These are phyloP conservation scores for Ramularia endophylla DNA, from an alignment of 2,329 filamentous ascomycete species.

Conservation along the genomic window DNA sequence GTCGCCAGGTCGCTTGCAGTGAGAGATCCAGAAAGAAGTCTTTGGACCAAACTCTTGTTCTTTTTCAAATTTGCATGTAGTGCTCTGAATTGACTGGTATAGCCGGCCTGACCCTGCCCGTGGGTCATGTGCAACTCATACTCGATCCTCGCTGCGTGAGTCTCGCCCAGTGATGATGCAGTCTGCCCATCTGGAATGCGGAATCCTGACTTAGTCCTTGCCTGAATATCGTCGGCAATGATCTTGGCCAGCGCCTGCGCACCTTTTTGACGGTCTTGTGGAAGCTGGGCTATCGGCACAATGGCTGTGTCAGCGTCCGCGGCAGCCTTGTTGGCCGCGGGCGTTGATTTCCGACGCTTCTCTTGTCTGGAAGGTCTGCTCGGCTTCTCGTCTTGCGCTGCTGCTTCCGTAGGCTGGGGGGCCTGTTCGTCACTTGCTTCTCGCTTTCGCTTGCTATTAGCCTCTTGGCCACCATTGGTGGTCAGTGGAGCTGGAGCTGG, in stretches of 20 bases:
- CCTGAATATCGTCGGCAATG: conserved; percentile 59
- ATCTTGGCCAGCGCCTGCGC: conserved; percentile 67
- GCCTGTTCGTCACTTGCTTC: conserved; percentile 18
- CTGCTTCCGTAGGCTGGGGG: conserved; percentile 8
- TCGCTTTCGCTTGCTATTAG: conserved; percentile 30
- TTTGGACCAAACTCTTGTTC: conserved; percentile 71
- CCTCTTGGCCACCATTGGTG: conserved; percentile 11
- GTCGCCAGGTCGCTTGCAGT: conserved; percentile 71
- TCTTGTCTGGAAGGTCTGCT: conserved; percentile 21
- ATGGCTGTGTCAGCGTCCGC: conserved; percentile 29
- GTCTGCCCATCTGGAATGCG: conserved; percentile 58
- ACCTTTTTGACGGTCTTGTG: conserved; percentile 62
- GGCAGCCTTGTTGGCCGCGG: conserved; percentile 9
- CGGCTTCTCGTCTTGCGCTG: conserved; percentile 17
- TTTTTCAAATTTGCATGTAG: conserved; percentile 84
- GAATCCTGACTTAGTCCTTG: conserved; percentile 60
- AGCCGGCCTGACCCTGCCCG: conserved; percentile 47
- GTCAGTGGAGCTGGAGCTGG: neutral
- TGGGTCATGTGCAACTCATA: conserved; percentile 55
- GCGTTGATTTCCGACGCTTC: conserved; percentile 32
- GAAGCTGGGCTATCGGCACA: conserved; percentile 43
- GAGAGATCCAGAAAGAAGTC: conserved; percentile 66
- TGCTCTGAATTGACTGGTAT: conserved; percentile 62
- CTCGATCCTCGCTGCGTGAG: conserved; percentile 73
- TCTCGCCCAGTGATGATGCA: conserved; percentile 59